These are phyloP conservation scores for Inga leiocalycina DNA, from an alignment of 306 rosid species.

Conservation along the genomic window DNA sequence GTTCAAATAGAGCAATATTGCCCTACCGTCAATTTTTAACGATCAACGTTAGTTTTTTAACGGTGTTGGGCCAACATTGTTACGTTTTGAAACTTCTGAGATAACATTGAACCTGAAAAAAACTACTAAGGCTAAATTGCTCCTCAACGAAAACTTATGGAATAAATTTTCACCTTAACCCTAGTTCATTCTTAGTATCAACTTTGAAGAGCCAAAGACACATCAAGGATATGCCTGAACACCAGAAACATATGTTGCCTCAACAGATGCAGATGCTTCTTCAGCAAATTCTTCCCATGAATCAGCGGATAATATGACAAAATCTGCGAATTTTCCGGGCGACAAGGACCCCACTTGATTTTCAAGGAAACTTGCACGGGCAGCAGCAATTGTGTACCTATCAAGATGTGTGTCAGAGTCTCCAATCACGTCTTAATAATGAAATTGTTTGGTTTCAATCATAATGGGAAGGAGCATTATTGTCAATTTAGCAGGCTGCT, in stretches of 20 bases:
- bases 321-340: conserved; percentile 79
- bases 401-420: conserved; percentile 14
- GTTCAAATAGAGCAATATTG: too few relatives aligned
- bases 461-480: conserved; percentile 3
- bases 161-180: too few relatives aligned
- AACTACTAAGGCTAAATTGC: too few relatives aligned
- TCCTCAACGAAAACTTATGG: too few relatives aligned
- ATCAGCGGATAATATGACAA: conserved; percentile 62
- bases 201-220: not conserved
- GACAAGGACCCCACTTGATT: conserved; percentile 69
- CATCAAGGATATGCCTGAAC: conserved; percentile 65
- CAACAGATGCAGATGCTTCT: conserved; percentile 63
- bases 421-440: conserved; percentile 11
- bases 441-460: conserved; percentile 8
- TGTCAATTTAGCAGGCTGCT: conserved; percentile 2
- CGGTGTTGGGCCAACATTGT: too few relatives aligned
- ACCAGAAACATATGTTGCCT: conserved; percentile 80
- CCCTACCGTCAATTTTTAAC: too few relatives aligned
- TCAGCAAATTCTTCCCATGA: conserved; percentile 68
- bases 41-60: too few relatives aligned
- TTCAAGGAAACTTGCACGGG: conserved; percentile 84
- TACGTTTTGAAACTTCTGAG: too few relatives aligned
- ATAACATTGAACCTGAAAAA: too few relatives aligned
- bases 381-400: conserved; percentile 86
- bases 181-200: not conserved